Percentiles rank a stretch among this genome's conserved stretches.
These are phyloP conservation scores for Diaporthe amygdali DNA, from an alignment of 2,329 filamentous ascomycete genomes.

Conservation along the genomic window DNA sequence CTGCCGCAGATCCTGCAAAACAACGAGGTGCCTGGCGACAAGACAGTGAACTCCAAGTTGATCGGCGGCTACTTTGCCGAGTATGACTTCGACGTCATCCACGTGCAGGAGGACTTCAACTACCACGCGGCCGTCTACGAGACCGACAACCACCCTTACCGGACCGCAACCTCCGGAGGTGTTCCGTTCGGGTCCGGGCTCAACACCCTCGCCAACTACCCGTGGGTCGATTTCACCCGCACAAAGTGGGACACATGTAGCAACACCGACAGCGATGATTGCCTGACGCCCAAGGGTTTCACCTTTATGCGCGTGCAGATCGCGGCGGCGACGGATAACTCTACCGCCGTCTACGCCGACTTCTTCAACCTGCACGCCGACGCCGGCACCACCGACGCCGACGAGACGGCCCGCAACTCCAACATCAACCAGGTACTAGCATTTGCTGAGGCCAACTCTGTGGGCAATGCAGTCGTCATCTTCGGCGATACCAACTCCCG, in stretches of 20 bases:
- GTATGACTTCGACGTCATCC: constrained; percentile 65
- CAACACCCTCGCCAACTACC: constrained; percentile 65
- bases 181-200: constrained; percentile 67
- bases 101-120: constrained; percentile 74
- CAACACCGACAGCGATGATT: constrained; percentile 60
- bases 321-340: constrained; percentile 35
- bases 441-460: constrained; percentile 61
- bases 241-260: constrained; percentile 66
- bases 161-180: constrained; percentile 69
- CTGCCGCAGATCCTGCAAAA: constrained; percentile 60
- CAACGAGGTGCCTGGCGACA: constrained; percentile 68
- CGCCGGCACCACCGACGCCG: constrained; percentile 60
- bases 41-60: constrained; percentile 58
- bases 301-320: constrained; percentile 67
- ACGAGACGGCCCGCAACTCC: constrained; percentile 59
- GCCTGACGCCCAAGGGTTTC: constrained; percentile 73
- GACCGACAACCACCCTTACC: constrained; percentile 62
- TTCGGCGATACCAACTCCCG: constrained; percentile 71
- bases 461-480: constrained; percentile 66
- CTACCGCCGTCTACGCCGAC: constrained; percentile 59
- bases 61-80: constrained; percentile 63
- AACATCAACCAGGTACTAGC: constrained; percentile 65
- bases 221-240: constrained; percentile 61
- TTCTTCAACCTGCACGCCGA: constrained; percentile 72
- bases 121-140: constrained; percentile 69